Evolutionary conservation across 768 basidiomycete genomes (phyloP).

Genomic region (Hemileccinum rubropunctum): DNA sequence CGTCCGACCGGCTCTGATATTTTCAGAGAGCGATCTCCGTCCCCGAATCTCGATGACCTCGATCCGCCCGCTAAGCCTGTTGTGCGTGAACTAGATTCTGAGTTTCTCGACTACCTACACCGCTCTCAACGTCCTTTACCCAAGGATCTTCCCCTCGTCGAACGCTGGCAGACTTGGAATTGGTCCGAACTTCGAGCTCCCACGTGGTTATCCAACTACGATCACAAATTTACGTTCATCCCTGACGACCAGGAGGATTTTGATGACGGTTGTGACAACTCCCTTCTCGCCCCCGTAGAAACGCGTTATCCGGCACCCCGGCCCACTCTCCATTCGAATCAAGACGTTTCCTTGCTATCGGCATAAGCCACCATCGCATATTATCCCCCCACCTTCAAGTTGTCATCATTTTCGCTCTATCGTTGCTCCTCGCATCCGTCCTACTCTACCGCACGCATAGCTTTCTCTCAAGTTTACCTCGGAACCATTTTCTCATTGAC

Average conservation of each 20-base stretch:
- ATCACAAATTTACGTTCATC: background rate
- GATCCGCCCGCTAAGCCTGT: conserved; percentile 13
- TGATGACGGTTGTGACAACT: conserved; percentile 26
- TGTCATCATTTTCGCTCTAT: conserved; percentile 19
- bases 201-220: conserved; percentile 20
- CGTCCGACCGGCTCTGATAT: conserved; percentile 16
- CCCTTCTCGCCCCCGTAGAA: conserved; percentile 13
- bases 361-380: conserved; percentile 15
- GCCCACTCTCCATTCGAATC: conserved; percentile 10
- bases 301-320: conserved; percentile 11
- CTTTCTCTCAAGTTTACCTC: conserved; percentile 6
- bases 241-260: conserved; percentile 22
- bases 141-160: conserved; percentile 23
- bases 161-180: conserved; percentile 34
- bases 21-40: conserved; percentile 24
- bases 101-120: conserved; percentile 22
- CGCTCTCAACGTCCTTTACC: conserved; percentile 23
- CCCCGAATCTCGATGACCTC: conserved; percentile 21
- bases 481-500: conserved; percentile 19
- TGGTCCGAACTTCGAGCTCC: conserved; percentile 34
- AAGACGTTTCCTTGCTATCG: conserved; percentile 15
- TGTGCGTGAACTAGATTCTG: conserved; percentile 27
- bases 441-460: conserved; percentile 28
- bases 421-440: conserved; percentile 16
- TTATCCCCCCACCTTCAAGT: conserved; percentile 6